Conservation (phyloP, 371 early-diverging fungal species). For the Umbelopsis sp. region DNA sequence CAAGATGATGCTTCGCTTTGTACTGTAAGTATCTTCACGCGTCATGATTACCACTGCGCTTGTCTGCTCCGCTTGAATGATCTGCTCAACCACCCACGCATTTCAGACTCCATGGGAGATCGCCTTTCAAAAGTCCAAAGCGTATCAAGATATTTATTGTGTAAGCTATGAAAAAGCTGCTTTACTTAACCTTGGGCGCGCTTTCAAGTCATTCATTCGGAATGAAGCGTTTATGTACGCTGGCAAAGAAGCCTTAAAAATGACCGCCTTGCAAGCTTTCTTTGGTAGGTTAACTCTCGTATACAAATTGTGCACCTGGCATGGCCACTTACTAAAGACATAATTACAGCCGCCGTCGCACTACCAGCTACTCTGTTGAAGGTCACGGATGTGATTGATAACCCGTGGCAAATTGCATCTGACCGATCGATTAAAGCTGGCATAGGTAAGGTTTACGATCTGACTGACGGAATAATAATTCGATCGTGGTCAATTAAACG, state of each 20-base stretch:
- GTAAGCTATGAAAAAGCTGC: conserved; percentile 81
- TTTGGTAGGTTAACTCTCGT: conserved; percentile 34
- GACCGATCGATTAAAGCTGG: conserved; percentile 92
- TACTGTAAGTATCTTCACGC: neutral
- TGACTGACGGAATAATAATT: neutral
- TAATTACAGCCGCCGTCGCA: conserved; percentile 75
- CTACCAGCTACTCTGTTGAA: conserved; percentile 69
- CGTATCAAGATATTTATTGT: conserved; percentile 57
- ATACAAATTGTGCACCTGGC: neutral
- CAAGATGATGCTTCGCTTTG: conserved; percentile 31
- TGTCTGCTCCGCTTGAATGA: neutral
- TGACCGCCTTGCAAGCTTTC: conserved; percentile 83
- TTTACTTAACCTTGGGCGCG: conserved; percentile 77
- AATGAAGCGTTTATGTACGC: conserved; percentile 83
- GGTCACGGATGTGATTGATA: conserved; percentile 72
- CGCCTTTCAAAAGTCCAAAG: conserved; percentile 40
- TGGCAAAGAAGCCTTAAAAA: conserved; percentile 83
- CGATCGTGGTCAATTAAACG: neutral
- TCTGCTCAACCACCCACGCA: neutral
- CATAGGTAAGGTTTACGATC: conserved; percentile 36
- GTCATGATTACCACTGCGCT: neutral
- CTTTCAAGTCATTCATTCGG: conserved; percentile 78
- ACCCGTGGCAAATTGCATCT: conserved; percentile 91
- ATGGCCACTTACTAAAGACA: neutral
- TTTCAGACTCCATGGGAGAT: conserved; percentile 57